Conservation (phyloP, 2,329 filamentous ascomycete genomes). For the Tolypocladium ovalisporum region DNA sequence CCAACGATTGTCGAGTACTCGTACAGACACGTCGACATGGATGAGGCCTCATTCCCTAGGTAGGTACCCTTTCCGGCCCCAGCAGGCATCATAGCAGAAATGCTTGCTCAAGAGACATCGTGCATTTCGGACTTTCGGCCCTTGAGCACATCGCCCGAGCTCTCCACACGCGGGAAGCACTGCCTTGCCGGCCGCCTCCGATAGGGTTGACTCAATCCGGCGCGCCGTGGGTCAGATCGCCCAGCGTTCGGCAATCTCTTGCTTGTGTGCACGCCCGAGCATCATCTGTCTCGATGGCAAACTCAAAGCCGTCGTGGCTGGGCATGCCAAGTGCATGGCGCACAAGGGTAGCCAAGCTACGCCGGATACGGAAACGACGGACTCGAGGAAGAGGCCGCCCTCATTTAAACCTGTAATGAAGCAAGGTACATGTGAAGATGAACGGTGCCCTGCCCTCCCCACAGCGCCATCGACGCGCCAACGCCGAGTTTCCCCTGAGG, state of each 20-base stretch:
- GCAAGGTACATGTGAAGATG: background rate
- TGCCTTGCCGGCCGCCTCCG: background rate
- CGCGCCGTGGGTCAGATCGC: background rate
- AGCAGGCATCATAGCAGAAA: too few relatives aligned
- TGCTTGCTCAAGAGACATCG: too few relatives aligned
- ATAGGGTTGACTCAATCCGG: background rate
- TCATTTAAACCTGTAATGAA: too few relatives aligned
- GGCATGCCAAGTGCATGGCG: background rate
- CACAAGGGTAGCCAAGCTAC: too few relatives aligned
- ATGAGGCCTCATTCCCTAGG: too few relatives aligned
- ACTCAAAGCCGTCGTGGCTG: too few relatives aligned
- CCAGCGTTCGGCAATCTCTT: background rate
- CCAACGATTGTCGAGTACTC: too few relatives aligned
- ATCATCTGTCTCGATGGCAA: background rate
- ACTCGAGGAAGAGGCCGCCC: too few relatives aligned
- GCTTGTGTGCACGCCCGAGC: too few relatives aligned
- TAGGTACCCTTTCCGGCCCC: too few relatives aligned
- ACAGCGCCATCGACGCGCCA: background rate
- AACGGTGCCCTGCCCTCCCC: background rate
- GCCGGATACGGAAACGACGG: background rate
- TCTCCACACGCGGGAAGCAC: background rate
- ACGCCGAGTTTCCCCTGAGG: background rate
- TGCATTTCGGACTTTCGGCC: background rate
- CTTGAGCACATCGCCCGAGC: background rate
- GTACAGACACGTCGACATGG: too few relatives aligned